Percentiles rank a stretch among this genome's conserved stretches.
These are phyloP conservation scores for Eucalyptus melliodora DNA, from an alignment of 345 rosid species.

Conservation along the genomic window DNA sequence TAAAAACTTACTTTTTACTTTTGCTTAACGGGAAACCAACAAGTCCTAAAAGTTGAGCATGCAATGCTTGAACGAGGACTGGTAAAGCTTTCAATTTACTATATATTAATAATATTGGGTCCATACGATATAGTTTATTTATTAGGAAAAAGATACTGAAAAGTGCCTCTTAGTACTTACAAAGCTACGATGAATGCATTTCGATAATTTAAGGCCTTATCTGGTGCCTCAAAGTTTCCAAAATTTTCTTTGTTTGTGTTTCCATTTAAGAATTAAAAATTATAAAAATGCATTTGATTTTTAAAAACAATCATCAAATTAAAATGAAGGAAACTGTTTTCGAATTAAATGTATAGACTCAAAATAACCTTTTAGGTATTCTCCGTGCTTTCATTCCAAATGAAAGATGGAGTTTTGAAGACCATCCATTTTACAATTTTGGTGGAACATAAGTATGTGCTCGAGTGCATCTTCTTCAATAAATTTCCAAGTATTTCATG, in stretches of 20 bases:
- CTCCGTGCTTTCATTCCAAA: background rate
- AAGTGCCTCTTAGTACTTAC: background rate
- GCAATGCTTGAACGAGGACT: background rate
- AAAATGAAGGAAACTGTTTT: background rate
- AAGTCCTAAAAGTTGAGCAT: rapidly evolving
- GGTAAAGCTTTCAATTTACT: background rate
- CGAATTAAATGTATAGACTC: background rate
- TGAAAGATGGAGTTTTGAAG: background rate
- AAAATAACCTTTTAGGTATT: background rate
- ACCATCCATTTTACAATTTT: background rate
- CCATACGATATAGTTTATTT: rapidly evolving
- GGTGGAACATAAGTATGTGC: background rate
- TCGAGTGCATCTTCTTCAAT: background rate
- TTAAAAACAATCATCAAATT: background rate
- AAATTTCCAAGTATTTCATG: background rate
- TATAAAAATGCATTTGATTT: too few species aligned
- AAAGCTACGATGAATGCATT: rapidly evolving
- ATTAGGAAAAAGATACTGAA: too few species aligned
- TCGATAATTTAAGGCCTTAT: too few species aligned
- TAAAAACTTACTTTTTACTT: too few species aligned
- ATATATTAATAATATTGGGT: too few species aligned
- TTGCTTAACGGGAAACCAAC: background rate
- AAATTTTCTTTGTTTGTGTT: too few species aligned
- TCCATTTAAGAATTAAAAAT: too few species aligned
- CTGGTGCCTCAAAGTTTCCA: background rate